Base-by-base conservation (phyloP, 2,329 filamentous ascomycete genomes). In the Kalmusia sp. region DNA sequence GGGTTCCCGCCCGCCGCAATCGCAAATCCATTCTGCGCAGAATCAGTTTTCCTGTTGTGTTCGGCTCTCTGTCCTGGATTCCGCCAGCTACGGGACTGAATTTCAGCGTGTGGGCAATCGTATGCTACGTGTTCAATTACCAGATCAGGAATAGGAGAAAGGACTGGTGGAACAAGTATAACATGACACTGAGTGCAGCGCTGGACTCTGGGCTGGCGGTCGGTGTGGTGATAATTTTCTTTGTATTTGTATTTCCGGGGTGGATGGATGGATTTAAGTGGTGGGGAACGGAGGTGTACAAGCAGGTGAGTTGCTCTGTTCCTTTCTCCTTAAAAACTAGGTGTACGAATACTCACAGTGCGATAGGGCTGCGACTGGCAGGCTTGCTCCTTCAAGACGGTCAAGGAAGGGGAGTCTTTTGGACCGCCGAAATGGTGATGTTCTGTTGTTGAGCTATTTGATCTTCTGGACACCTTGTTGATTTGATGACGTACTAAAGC, bases 271-370 rank as follows among this genome's bases (percentile, higher is more conserved):
- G 82, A 24, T 92, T 95, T 68, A 85, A 80, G 51, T 96, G 91
- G 92, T 96, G 91, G 92, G 92, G 92, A 0, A 96, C 92, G 0
- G 90, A 95, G 68, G 83, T 93, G 4, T 92, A 92, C 71, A 93
- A 92, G 73, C 82, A 87, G 71, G 77, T 78, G 58, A 55, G 73
- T 66, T 12, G 6, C 12, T 49, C 1, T 38, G 19, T 24, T 35
- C 7, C 6, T 21, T 9, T 5, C 44, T 38, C 2, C 12, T 17
- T 6, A 31, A 17, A 14, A n/a, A 14, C 31, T 37, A 30, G n/a
- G 15, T 11, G 12, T 12, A 15, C 7, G 38, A 25, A 30, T 63
- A 49, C 61, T 58, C 39, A 66, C 37, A 12, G 4, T 5, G 41
- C 6, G 3, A 24, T 51, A 80, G 72, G 91, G 91, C 17, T 95